Evolutionary conservation across 371 early-diverging fungal species (phyloP).

Genomic region (Mucor piriformis): DNA sequence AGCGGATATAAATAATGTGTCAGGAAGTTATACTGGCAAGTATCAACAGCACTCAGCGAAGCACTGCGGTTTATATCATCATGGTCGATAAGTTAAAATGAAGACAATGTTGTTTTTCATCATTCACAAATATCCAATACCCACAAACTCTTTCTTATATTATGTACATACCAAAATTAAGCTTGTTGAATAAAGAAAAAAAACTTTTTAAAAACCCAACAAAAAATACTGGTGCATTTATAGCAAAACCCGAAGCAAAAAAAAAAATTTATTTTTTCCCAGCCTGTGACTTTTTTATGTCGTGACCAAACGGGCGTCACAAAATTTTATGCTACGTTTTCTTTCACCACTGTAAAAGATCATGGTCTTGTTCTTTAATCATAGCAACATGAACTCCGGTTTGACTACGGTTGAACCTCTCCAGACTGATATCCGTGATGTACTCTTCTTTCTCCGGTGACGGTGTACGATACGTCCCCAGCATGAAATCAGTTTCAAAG

Average conservation of each 20-base stretch:
- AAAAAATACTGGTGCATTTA: not conserved
- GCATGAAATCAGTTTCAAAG: constrained; percentile 17
- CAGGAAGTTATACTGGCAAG: constrained; percentile 51
- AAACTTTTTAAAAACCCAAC: not conserved
- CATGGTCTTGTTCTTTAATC: not conserved
- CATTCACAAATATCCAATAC: constrained; percentile 12
- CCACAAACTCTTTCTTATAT: not conserved
- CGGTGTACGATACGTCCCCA: constrained; percentile 7
- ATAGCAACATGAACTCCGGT: not conserved
- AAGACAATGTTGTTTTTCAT: constrained; percentile 40
- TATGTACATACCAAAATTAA: not conserved
- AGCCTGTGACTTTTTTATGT: no score
- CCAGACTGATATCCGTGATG: constrained; percentile 3
- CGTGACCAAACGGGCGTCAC: no score
- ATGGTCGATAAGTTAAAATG: constrained; percentile 48
- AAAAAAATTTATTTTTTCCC: no score
- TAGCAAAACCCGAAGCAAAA: not conserved
- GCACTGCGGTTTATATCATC: constrained; percentile 46
- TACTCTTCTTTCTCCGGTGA: constrained; percentile 4
- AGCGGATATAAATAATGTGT: constrained; percentile 12
- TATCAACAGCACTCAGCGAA: constrained; percentile 51
- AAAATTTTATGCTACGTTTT: no score
- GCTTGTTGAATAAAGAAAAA: not conserved
- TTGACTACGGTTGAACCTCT: constrained; percentile 8
- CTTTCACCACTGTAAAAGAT: not conserved